phyloP scores from a whole-genome alignment of 305 asterid genomes.

The Fraxinus sp. region DNA sequence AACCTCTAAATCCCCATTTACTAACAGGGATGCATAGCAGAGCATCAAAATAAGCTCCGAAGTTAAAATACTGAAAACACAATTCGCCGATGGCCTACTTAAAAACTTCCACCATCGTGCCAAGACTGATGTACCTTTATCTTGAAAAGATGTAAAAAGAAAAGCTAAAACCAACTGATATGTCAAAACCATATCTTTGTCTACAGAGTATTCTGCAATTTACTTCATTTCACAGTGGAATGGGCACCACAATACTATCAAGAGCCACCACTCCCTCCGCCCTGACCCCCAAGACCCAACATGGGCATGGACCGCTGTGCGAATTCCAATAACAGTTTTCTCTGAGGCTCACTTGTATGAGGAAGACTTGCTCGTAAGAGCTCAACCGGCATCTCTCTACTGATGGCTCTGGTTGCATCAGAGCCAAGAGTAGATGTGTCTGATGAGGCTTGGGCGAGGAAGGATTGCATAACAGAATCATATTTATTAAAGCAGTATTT shows the following conservation, averaged over 20 bases:
- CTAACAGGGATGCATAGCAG: conserved; percentile 23
- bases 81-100: conserved; percentile 30
- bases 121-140: conserved; percentile 3
- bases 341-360: conserved; percentile 69
- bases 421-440: conserved; percentile 42
- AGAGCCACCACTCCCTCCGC: conserved; percentile 38
- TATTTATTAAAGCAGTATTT: conserved; percentile 69
- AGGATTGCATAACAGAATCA: conserved; percentile 54
- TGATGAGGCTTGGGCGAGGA: conserved; percentile 40
- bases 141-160: background rate
- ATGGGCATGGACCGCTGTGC: conserved; percentile 62
- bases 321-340: conserved; percentile 52
- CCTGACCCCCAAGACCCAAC: conserved; percentile 33
- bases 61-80: conserved; percentile 20
- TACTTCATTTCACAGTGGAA: background rate
- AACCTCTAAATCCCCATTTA: conserved; percentile 25
- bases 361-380: conserved; percentile 74
- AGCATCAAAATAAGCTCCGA: conserved; percentile 44
- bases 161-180: background rate
- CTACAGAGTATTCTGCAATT: background rate
- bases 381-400: conserved; percentile 65
- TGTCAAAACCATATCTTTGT: background rate
- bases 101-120: conserved; percentile 28
- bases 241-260: conserved; percentile 22
- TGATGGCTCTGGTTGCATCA: conserved; percentile 55